Percentiles rank a stretch among this genome's conserved stretches.
Conservation (phyloP, 1,284 basidiomycete genomes). For the Fomitopsis betulina region DNA sequence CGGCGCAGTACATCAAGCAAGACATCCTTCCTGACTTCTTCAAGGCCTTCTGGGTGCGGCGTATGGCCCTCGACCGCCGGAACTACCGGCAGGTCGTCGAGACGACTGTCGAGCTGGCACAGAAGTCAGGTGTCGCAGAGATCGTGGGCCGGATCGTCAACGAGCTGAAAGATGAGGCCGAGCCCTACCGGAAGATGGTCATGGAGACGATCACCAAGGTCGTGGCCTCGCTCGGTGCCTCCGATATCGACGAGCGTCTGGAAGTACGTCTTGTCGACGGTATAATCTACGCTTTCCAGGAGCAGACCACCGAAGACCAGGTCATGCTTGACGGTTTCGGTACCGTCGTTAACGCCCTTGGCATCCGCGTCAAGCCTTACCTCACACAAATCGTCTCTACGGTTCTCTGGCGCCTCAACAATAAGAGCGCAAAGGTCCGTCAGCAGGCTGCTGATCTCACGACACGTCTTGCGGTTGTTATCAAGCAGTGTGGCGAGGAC, state of each 20-base stretch:
- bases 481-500: slow-evolving; percentile 98
- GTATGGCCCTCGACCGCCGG: slow-evolving; percentile 95
- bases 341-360: slow-evolving; percentile 92
- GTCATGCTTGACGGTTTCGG: slow-evolving; percentile 99
- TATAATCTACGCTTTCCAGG: slow-evolving; percentile 99
- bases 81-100: slow-evolving; percentile 98
- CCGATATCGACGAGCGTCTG: slow-evolving; percentile 94
- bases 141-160: slow-evolving; percentile 95
- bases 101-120: slow-evolving; percentile 96
- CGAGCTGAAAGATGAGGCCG: slow-evolving; percentile 94
- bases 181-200: slow-evolving; percentile 99
- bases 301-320: slow-evolving; percentile 97
- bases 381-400: slow-evolving; percentile 99
- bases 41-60: slow-evolving; percentile 97
- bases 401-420: slow-evolving; percentile 97
- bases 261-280: slow-evolving; percentile 96
- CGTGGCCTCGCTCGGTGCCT: slow-evolving; percentile 86
- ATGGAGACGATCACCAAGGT: slow-evolving; percentile 99
- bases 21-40: slow-evolving; percentile 99
- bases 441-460: slow-evolving; percentile 98
- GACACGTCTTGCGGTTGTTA: slow-evolving; percentile 90
- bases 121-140: slow-evolving; percentile 94
- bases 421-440: slow-evolving; percentile 98
- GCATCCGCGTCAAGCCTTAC: slow-evolving; percentile 97
- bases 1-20: slow-evolving; percentile 89